Evolutionary conservation across 805 yeast species (phyloP).

Genomic region (Candida taoyuanica): DNA sequence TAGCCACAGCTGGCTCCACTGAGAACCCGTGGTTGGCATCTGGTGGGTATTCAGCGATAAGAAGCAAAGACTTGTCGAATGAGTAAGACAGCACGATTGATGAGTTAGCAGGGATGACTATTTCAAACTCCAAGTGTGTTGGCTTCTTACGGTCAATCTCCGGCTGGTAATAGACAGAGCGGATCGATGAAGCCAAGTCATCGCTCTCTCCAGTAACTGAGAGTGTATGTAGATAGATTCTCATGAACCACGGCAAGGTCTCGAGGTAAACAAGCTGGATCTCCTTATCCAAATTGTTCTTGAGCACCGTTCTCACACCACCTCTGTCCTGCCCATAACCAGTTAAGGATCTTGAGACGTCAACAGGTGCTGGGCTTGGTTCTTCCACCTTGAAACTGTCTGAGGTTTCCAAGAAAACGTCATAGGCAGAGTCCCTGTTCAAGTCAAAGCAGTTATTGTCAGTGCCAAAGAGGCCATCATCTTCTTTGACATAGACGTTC

Average conservation of each 20-base stretch:
- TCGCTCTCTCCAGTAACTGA: constrained; percentile 27
- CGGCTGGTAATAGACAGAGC: constrained; percentile 60
- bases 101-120: constrained; percentile 60
- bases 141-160: constrained; percentile 80
- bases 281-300: constrained; percentile 53
- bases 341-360: constrained; percentile 79
- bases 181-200: constrained; percentile 40
- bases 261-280: constrained; percentile 65
- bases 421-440: constrained; percentile 23
- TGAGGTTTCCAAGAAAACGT: constrained; percentile 33
- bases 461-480: constrained; percentile 29
- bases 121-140: constrained; percentile 68
- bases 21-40: constrained; percentile 98
- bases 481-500: constrained; percentile 35
- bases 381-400: constrained; percentile 42
- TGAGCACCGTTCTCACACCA: constrained; percentile 73
- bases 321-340: constrained; percentile 92
- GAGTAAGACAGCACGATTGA: constrained; percentile 62
- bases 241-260: constrained; percentile 89
- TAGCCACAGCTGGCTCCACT: constrained; percentile 82
- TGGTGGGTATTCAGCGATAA: constrained; percentile 94
- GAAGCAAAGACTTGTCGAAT: constrained; percentile 82
- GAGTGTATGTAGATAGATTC: constrained; percentile 73
- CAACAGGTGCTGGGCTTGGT: constrained; percentile 51
- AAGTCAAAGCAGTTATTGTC: constrained; percentile 35